A percentile compares a stretch with the other conserved stretches of the same genome.
phyloP scores from a whole-genome alignment of 2,329 filamentous ascomycete species.

The Botrytis elliptica region DNA sequence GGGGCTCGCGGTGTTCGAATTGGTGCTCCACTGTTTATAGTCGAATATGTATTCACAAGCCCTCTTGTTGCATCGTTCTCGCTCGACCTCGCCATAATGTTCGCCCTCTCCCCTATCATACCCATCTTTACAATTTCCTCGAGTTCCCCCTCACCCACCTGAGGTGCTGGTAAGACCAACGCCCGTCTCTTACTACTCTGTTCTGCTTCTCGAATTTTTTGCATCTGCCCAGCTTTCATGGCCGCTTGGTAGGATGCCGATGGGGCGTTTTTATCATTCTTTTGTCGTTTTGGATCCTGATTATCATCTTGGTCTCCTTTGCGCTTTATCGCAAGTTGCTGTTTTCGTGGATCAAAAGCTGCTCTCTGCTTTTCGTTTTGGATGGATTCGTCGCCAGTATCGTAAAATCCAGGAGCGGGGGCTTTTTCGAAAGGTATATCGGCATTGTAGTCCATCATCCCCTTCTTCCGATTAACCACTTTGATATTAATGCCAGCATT shows the following conservation, averaged over 20 bases:
- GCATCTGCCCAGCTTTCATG: constrained; percentile 88
- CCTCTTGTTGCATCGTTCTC: constrained; percentile 85
- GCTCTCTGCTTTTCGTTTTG: constrained; percentile 82
- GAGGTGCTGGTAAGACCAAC: constrained; percentile 81
- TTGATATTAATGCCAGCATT: constrained; percentile 99
- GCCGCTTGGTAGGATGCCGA: constrained; percentile 81
- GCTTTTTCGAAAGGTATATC: constrained; percentile 98
- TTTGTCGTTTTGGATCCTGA: constrained; percentile 75
- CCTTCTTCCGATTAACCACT: constrained; percentile 84
- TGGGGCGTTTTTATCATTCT: constrained; percentile 80
- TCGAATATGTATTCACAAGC: constrained; percentile 82
- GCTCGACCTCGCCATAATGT: constrained; percentile 68
- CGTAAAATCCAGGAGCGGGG: constrained; percentile 85
- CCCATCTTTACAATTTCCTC: constrained; percentile 99
- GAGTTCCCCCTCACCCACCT: constrained; percentile 88
- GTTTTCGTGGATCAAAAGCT: constrained; percentile 88
- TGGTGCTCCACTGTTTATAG: constrained; percentile 76
- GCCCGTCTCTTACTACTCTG: constrained; percentile 89
- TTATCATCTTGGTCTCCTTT: constrained; percentile 90
- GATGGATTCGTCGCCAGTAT: constrained; percentile 78
- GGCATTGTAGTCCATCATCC: constrained; percentile 99
- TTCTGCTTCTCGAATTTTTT: constrained; percentile 92
- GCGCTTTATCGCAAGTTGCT: constrained; percentile 86
- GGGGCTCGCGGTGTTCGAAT: constrained; percentile 91
- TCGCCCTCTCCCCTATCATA: constrained; percentile 85